These are phyloP conservation scores for Fusarium secorum DNA, from an alignment of 2,329 filamentous ascomycete genomes.

Conservation along the genomic window DNA sequence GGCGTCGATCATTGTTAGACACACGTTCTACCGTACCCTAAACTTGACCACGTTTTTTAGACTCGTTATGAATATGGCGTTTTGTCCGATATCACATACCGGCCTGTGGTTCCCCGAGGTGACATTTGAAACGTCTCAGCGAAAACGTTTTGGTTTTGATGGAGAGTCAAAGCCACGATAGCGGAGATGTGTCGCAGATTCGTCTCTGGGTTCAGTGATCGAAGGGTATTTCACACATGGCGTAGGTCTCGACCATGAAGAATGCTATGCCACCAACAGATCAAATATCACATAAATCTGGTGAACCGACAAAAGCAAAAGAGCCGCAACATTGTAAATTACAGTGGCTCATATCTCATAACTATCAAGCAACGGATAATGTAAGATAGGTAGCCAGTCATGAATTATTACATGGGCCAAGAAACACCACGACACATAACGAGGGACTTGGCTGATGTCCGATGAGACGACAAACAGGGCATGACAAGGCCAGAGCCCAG, in stretches of 20 bases:
- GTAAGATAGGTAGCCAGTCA: neutral
- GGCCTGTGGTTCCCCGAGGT: neutral
- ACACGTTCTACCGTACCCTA: neutral
- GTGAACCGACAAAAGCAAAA: slow-evolving; percentile 14
- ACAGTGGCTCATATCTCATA: neutral
- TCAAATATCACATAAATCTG: neutral
- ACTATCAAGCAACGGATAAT: neutral
- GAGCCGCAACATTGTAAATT: slow-evolving; percentile 1
- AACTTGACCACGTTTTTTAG: slow-evolving; percentile 6
- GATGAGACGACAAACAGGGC: slow-evolving; percentile 3
- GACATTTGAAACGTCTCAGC: neutral
- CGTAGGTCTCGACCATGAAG: neutral
- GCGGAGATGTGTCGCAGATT: slow-evolving; percentile 4
- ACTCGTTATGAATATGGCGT: slow-evolving; percentile 3
- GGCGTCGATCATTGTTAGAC: neutral
- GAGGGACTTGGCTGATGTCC: slow-evolving; percentile 10
- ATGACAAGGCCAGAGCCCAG: neutral
- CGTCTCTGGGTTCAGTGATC: neutral
- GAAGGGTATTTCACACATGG: neutral
- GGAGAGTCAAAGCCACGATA: slow-evolving; percentile 16
- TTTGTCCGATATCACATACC: slow-evolving; percentile 18
- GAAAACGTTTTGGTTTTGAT: neutral
- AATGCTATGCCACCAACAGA: neutral
- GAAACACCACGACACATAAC: slow-evolving; percentile 5
- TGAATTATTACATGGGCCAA: slow-evolving; percentile 28